Percentiles rank a stretch among this genome's conserved stretches.
Evolutionary conservation across 169 alveolate genomes (phyloP).

Genomic region (Plasmodium relictum): DNA sequence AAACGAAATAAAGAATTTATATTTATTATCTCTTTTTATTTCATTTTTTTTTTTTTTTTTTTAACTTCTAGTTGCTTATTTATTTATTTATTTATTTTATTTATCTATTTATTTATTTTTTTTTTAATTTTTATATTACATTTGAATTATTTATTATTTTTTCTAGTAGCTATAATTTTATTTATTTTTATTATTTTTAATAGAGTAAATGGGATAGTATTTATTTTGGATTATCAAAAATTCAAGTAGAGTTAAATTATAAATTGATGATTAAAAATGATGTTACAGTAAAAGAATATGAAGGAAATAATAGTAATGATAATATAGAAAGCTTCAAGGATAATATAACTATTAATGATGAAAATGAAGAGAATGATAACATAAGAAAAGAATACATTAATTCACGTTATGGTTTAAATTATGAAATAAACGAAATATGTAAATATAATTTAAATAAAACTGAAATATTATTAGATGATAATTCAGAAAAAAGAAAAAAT

Average conservation of each 20-base stretch:
- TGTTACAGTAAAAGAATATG: not conserved
- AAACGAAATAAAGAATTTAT: constrained; percentile 3
- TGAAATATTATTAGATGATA: not conserved
- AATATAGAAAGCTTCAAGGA: not conserved
- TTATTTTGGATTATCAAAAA: constrained; percentile 57
- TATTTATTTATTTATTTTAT: not conserved
- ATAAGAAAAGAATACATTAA: not conserved
- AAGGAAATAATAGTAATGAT: not conserved
- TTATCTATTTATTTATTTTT: constrained; percentile 8
- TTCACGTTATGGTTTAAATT: not conserved
- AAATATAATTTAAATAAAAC: constrained; percentile 22
- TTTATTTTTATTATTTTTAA: not conserved
- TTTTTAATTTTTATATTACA: not conserved
- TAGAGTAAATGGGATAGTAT: constrained; percentile 75
- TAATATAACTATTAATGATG: not conserved
- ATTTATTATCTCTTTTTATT: not conserved
- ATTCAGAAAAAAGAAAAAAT: not conserved
- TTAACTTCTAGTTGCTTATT: not conserved
- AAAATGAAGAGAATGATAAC: not conserved
- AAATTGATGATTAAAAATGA: constrained; percentile 16
- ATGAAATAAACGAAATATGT: constrained; percentile 35
- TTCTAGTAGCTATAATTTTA: not conserved
- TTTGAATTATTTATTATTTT: not conserved
- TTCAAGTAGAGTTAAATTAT: constrained; percentile 56
- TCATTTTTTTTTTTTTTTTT: not conserved